Evolutionary conservation across 345 rosid genomes (phyloP).

Genomic region (Turritis glabra): DNA sequence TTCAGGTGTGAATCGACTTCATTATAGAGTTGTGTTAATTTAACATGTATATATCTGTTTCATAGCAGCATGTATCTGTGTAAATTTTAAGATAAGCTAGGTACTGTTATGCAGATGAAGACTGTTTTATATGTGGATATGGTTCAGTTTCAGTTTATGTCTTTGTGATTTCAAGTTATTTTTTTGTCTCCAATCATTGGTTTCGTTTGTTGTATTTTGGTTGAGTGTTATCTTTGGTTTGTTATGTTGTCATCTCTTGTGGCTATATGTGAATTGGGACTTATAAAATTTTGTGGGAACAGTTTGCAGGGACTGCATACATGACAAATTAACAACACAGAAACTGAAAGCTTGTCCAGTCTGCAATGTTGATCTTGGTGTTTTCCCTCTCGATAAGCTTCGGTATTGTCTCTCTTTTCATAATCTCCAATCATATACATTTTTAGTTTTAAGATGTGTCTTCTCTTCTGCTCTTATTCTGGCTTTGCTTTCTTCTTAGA

Average conservation of each 20-base stretch:
- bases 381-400: slow-evolving; percentile 14
- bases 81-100: not conserved
- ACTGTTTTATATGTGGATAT: not conserved
- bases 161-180: not conserved
- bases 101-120: not conserved
- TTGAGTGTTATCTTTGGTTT: not conserved
- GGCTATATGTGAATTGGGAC: not conserved
- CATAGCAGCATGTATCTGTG: not conserved
- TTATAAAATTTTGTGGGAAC: not conserved
- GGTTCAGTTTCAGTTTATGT: not conserved
- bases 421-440: not conserved
- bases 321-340: slow-evolving; percentile 1
- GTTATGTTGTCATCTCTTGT: not conserved
- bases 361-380: slow-evolving; percentile 35
- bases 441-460: not conserved
- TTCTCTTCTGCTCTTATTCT: not conserved
- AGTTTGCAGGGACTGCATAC: slow-evolving; percentile 36
- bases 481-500: not conserved
- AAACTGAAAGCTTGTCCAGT: slow-evolving; percentile 23
- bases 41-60: no score
- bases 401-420: slow-evolving; percentile 16
- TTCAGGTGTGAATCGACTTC: not conserved
- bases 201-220: not conserved
- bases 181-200: not conserved
- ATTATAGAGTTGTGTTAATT: not conserved